These are phyloP conservation scores for Globisporangium megalacanthum DNA, from an alignment of 352 stramenopile species.

Conservation along the genomic window DNA sequence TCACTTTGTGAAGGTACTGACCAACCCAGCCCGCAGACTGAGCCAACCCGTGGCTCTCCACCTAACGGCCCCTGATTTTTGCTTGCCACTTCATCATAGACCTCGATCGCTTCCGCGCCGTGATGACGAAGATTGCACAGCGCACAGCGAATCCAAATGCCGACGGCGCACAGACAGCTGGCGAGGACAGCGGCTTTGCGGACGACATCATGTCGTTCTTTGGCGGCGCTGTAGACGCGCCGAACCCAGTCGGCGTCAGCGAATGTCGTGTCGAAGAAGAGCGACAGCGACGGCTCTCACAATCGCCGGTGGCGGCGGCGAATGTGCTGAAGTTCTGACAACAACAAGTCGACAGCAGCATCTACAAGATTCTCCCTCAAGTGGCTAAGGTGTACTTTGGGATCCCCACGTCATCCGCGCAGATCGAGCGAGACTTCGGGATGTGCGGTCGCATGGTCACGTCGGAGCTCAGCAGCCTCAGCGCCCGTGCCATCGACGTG, in stretches of 20 bases:
- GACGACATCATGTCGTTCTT: background rate
- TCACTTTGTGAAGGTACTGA: too few species aligned
- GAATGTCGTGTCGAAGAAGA: background rate
- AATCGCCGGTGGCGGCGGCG: background rate
- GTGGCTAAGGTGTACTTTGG: constrained; percentile 8
- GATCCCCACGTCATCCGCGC: constrained; percentile 7
- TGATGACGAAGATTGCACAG: background rate
- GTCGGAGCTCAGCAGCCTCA: too few species aligned
- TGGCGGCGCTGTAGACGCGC: background rate
- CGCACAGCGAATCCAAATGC: background rate
- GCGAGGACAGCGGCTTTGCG: background rate
- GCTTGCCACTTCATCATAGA: too few species aligned
- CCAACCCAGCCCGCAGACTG: too few species aligned
- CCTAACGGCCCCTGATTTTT: too few species aligned
- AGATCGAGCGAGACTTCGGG: constrained; percentile 14
- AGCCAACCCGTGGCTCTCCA: too few species aligned
- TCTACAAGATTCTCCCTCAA: constrained; percentile 2
- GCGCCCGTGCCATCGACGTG: too few species aligned
- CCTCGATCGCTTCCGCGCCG: background rate
- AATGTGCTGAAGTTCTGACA: background rate
- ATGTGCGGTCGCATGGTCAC: constrained; percentile 9
- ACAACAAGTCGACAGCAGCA: background rate
- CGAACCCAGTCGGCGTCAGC: background rate
- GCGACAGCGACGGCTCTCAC: background rate
- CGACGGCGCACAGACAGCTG: background rate